A percentile compares a stretch with the other conserved stretches of the same genome.
Evolutionary conservation across 371 early-diverging fungal genomes (phyloP).

Genomic region (Mucor racemosus): DNA sequence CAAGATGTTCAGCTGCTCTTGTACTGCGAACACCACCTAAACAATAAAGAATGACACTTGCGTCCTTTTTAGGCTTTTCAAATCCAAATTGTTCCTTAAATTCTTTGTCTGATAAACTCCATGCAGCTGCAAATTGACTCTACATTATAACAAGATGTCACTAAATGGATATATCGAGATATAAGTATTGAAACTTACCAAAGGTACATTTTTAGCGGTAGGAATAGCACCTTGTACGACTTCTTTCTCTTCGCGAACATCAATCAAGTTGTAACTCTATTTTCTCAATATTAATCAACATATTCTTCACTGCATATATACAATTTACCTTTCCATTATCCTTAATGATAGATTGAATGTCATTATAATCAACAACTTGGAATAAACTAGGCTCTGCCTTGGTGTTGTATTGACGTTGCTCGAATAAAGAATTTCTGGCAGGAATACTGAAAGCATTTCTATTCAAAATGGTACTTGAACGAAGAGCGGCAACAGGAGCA

Average conservation of each 20-base stretch:
- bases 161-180: background rate
- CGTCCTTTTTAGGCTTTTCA: constrained; percentile 45
- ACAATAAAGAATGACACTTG: constrained; percentile 63
- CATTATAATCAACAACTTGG: constrained; percentile 32
- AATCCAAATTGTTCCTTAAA: constrained; percentile 62
- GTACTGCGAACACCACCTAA: constrained; percentile 66
- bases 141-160: constrained; percentile 5
- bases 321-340: constrained; percentile 21
- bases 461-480: background rate
- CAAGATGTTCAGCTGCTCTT: constrained; percentile 56
- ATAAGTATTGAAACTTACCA: constrained; percentile 36
- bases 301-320: no score
- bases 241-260: constrained; percentile 67
- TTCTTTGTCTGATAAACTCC: constrained; percentile 44
- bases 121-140: constrained; percentile 60
- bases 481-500: background rate
- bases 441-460: background rate
- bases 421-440: background rate
- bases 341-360: constrained; percentile 30
- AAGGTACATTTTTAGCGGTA: constrained; percentile 62
- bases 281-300: background rate
- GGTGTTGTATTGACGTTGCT: constrained; percentile 5
- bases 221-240: constrained; percentile 60
- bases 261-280: constrained; percentile 50
- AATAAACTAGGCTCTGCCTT: background rate